Base-by-base conservation (phyloP, 2,329 filamentous ascomycete genomes). In the Alternaria gaisen region DNA sequence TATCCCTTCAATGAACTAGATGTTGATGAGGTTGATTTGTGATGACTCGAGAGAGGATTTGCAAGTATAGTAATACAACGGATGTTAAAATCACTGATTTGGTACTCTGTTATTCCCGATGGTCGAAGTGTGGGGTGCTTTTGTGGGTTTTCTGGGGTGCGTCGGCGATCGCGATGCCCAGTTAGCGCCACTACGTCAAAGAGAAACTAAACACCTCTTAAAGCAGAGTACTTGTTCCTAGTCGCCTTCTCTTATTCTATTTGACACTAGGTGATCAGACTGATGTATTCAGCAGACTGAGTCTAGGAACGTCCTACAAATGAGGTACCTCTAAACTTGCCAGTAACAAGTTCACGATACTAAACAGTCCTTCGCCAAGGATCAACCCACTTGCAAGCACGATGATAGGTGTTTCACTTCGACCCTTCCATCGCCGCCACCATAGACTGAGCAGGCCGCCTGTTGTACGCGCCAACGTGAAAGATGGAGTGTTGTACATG, bases 401-500 rank as follows among this genome's bases (percentile, higher is more conserved):
- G 67, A 98, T 93, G 54, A 98, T 86, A 0, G 89, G 90, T 5
- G 94, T 94, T 71, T 90, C 91, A 71, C 83, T 82, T 77, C 75
- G 79, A 80, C 54, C 58, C 30, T 61, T 61, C 58, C 58, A 61
- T 30, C 58, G 58, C 1, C 58, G 54, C 58, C 58, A 61, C 58
- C 58, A 61, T 3, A 61, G 18, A 24, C 58, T 61, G 18, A 61
- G 38, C 36, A 61, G 5, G 0, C 95, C 95, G 3, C 95, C 95
- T 10, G 92, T 87, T 0, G 93, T 91, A 63, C 95, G 84, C 0
- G 95, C 94, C 38, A 99, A 83, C 0, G 95, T 99, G 75, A 99
- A 99, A 0, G 93, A 97, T 0, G 95, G 95, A 0, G 94, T 93
- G 72, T 98, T 99, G 80, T 98, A 99, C 88, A 99, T 99, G 50